Conservation (phyloP, 1,139 yeast species). For the Yamadazyma oceani region DNA sequence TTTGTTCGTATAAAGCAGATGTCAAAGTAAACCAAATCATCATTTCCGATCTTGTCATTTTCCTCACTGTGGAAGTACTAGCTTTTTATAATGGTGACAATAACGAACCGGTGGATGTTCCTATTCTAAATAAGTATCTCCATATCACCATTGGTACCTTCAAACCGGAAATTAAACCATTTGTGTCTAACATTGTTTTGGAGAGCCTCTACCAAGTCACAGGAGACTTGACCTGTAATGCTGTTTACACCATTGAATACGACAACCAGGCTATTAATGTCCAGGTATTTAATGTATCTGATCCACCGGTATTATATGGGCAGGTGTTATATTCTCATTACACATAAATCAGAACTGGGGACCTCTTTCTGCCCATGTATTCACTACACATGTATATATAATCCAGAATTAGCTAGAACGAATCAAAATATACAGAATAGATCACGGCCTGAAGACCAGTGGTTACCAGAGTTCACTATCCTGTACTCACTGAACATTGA, state of each 20-base stretch:
- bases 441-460: no score
- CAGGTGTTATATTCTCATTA: slow-evolving; percentile 1
- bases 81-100: slow-evolving; percentile 25
- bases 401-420: no score
- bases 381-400: no score
- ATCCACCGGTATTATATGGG: background rate
- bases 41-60: slow-evolving; percentile 49
- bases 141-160: slow-evolving; percentile 81
- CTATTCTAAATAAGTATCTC: slow-evolving; percentile 44
- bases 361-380: no score
- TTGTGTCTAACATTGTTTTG: slow-evolving; percentile 30
- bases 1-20: slow-evolving; percentile 28
- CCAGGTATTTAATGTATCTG: background rate
- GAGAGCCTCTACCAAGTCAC: slow-evolving; percentile 11
- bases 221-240: slow-evolving; percentile 3
- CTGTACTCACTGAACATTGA: no score
- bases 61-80: slow-evolving; percentile 51
- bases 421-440: no score
- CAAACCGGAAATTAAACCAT: slow-evolving; percentile 46
- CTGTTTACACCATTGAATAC: background rate
- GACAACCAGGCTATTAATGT: background rate
- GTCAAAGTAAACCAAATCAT: slow-evolving; percentile 47
- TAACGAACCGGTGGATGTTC: slow-evolving; percentile 20
- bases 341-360: background rate
- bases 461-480: no score